These are phyloP conservation scores for Hamigera avellanea DNA, from an alignment of 495 filamentous ascomycete genomes.

Conservation along the genomic window DNA sequence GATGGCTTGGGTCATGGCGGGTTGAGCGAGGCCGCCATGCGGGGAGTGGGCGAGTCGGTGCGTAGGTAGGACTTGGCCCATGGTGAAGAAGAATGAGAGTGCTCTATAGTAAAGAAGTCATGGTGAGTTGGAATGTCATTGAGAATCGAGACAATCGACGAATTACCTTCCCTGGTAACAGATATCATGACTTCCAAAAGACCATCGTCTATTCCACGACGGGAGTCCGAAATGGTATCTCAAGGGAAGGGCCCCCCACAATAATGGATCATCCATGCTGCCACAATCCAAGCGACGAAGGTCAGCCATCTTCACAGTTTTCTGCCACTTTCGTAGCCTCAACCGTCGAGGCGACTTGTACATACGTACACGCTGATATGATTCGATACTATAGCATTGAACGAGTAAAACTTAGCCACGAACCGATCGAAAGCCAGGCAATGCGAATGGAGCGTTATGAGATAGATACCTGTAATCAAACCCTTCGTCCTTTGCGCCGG, in stretches of 20 bases:
- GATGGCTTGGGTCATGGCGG: conserved; percentile 76
- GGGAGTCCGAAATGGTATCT: conserved; percentile 49
- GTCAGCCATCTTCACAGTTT: conserved; percentile 18
- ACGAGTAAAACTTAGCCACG: neutral
- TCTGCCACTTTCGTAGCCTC: conserved; percentile 3
- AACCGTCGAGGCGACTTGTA: conserved; percentile 8
- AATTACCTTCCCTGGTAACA: conserved; percentile 46
- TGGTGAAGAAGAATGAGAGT: conserved; percentile 59
- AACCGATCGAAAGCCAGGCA: too few relatives aligned
- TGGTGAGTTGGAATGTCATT: conserved; percentile 6
- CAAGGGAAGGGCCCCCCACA: conserved; percentile 80
- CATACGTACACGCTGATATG: conserved; percentile 88
- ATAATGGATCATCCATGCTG: conserved; percentile 86
- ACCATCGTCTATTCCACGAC: conserved; percentile 67
- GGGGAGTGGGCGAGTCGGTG: conserved; percentile 67
- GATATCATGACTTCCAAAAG: conserved; percentile 83
- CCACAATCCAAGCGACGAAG: conserved; percentile 8
- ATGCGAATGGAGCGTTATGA: too few relatives aligned
- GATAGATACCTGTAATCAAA: conserved; percentile 64
- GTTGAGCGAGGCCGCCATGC: conserved; percentile 68
- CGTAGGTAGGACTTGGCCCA: conserved; percentile 82
- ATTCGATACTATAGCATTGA: conserved; percentile 61
- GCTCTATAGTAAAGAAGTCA: conserved; percentile 23
- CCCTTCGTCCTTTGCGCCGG: conserved; percentile 58
- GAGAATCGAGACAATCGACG: too few relatives aligned